Evolutionary conservation across 805 yeast species (phyloP).

Genomic region (Wickerhamomyces silvicola): DNA sequence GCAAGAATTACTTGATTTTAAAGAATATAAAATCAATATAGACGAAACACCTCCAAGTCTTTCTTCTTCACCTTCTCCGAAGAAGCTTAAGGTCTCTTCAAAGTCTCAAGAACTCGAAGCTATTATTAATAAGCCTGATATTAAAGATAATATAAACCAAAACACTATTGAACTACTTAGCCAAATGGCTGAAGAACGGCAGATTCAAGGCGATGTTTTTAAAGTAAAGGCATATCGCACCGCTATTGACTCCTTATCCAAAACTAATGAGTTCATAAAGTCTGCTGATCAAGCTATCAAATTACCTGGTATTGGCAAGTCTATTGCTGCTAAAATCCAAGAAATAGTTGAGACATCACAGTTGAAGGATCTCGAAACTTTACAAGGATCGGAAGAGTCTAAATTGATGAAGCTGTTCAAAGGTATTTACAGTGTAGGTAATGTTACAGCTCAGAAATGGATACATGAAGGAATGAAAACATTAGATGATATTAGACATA

Average conservation of each 20-base stretch:
- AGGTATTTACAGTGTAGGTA: slow-evolving; percentile 46
- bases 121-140: slow-evolving; percentile 2
- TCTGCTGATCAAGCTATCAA: slow-evolving; percentile 32
- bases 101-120: slow-evolving; percentile 8
- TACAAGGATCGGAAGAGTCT: slow-evolving; percentile 21
- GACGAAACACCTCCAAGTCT: slow-evolving; percentile 1
- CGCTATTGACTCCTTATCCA: slow-evolving; percentile 35
- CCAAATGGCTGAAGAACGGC: slow-evolving; percentile 17
- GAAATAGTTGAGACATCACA: slow-evolving; percentile 36
- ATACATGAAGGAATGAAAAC: slow-evolving; percentile 31
- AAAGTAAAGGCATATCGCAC: slow-evolving; percentile 35
- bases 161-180: slow-evolving; percentile 13
- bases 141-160: slow-evolving; percentile 17
- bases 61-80: slow-evolving; percentile 1
- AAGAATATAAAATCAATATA: slow-evolving; percentile 8
- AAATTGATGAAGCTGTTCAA: slow-evolving; percentile 27
- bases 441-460: slow-evolving; percentile 33
- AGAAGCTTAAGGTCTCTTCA: slow-evolving; percentile 1
- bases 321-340: slow-evolving; percentile 37
- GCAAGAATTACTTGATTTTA: slow-evolving; percentile 1
- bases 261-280: slow-evolving; percentile 22
- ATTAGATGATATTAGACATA: slow-evolving; percentile 30
- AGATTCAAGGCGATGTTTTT: slow-evolving; percentile 28
- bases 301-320: slow-evolving; percentile 35
- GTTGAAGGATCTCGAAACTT: slow-evolving; percentile 16